phyloP scores from a whole-genome alignment of 2,329 filamentous ascomycete genomes.

The Colletotrichum cordylinicola region DNA sequence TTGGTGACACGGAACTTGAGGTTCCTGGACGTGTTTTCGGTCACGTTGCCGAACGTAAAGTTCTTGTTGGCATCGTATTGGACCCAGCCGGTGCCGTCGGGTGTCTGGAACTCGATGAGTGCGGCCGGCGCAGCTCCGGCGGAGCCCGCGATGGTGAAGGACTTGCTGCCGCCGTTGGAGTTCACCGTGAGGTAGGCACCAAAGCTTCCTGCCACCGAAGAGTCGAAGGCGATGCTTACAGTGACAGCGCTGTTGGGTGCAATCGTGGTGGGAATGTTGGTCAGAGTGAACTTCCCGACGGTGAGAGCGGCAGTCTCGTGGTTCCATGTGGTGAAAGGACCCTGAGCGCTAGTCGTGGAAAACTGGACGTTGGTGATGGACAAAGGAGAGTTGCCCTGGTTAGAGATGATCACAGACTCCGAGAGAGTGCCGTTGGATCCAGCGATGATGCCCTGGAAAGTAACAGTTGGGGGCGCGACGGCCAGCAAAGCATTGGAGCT shows the following conservation, averaged over 20 bases:
- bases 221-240: slow-evolving; percentile 53
- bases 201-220: slow-evolving; percentile 51
- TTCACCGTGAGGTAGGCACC: slow-evolving; percentile 52
- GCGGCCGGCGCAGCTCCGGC: slow-evolving; percentile 55
- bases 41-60: slow-evolving; percentile 63
- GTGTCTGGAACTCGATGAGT: slow-evolving; percentile 59
- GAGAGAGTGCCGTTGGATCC: slow-evolving; percentile 43
- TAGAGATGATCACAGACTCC: slow-evolving; percentile 53
- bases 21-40: slow-evolving; percentile 51
- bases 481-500: slow-evolving; percentile 51
- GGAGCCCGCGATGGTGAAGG: slow-evolving; percentile 53
- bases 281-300: slow-evolving; percentile 55
- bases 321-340: slow-evolving; percentile 47
- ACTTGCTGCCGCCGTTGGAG: slow-evolving; percentile 54
- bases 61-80: slow-evolving; percentile 44
- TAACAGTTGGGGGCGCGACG: slow-evolving; percentile 52
- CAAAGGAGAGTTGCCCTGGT: slow-evolving; percentile 52
- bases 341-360: slow-evolving; percentile 46
- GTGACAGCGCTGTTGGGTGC: slow-evolving; percentile 41
- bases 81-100: slow-evolving; percentile 57
- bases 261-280: slow-evolving; percentile 50
- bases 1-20: slow-evolving; percentile 61
- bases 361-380: slow-evolving; percentile 49
- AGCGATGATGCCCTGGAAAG: slow-evolving; percentile 55
- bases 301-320: slow-evolving; percentile 38